These are phyloP conservation scores for Dictyostelium firmibasis DNA, from an alignment of 78 protist species.

Conservation along the genomic window DNA sequence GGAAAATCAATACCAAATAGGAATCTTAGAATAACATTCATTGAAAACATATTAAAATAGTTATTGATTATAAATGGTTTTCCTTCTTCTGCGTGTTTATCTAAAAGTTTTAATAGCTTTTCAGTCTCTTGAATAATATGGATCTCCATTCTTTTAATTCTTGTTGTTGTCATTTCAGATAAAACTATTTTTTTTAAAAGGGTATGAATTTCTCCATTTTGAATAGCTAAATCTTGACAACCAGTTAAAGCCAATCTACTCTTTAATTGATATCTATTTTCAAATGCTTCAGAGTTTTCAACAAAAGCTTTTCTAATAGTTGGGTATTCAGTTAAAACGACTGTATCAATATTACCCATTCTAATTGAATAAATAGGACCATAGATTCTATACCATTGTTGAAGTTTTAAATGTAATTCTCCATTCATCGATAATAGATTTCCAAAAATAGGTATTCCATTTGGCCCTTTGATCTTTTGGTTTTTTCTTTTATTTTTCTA, in stretches of 20 bases:
- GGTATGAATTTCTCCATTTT: slow-evolving; percentile 23
- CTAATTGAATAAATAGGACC: neutral
- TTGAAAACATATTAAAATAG: neutral
- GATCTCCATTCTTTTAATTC: neutral
- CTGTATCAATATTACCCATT: slow-evolving; percentile 26
- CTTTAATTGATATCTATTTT: neutral
- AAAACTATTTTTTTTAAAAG: neutral
- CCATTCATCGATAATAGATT: neutral
- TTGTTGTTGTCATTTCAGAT: neutral
- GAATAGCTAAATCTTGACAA: neutral
- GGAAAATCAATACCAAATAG: neutral
- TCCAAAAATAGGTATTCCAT: neutral
- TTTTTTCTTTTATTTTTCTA: neutral
- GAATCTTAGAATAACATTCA: neutral
- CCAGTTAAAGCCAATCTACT: neutral
- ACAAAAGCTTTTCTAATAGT: slow-evolving; percentile 29
- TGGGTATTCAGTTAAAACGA: slow-evolving; percentile 16
- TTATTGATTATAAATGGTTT: neutral
- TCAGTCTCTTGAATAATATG: neutral
- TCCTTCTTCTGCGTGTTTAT: neutral
- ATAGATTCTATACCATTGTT: slow-evolving; percentile 10
- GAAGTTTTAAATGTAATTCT: neutral
- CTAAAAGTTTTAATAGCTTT: neutral
- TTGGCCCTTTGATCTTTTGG: neutral
- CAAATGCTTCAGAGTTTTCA: neutral